Conservation (phyloP, 2,329 filamentous ascomycete species). For the Ceratocystis harringtonii region DNA sequence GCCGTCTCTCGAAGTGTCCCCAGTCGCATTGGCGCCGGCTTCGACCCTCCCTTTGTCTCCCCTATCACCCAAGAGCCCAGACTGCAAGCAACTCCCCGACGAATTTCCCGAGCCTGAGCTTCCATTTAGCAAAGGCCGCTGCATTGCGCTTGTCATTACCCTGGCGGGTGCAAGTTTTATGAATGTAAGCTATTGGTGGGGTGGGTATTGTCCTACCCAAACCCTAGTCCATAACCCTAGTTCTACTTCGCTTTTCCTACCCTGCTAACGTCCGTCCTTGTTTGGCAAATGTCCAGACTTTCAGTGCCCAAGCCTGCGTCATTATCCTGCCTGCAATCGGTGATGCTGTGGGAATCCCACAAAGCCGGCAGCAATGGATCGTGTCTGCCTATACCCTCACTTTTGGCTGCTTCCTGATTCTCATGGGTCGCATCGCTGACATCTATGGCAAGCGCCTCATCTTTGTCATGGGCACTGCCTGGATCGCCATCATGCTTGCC, state of each 20-base stretch:
- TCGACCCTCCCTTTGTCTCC: background rate
- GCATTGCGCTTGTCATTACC: conserved; percentile 39
- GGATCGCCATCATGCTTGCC: conserved; percentile 44
- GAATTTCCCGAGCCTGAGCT: conserved; percentile 18
- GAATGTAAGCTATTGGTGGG: conserved; percentile 29
- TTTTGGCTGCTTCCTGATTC: conserved; percentile 51
- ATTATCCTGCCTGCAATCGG: conserved; percentile 50
- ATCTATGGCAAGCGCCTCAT: conserved; percentile 51
- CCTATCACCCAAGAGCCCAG: background rate
- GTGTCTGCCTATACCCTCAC: conserved; percentile 50
- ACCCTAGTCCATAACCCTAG: background rate
- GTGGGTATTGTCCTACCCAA: background rate
- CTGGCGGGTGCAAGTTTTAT: conserved; percentile 41
- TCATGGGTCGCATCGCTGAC: conserved; percentile 54
- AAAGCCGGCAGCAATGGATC: conserved; percentile 48
- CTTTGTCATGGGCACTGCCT: conserved; percentile 48
- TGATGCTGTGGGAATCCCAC: conserved; percentile 39
- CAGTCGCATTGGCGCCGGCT: background rate
- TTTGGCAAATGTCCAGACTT: conserved; percentile 28
- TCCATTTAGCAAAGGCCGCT: conserved; percentile 34
- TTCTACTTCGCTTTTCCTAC: background rate
- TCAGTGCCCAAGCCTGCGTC: conserved; percentile 43
- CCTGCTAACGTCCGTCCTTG: background rate
- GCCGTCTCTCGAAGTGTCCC: background rate
- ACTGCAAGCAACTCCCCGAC: background rate